These are phyloP conservation scores for Polyporus tsugae DNA, from an alignment of 1,284 basidiomycete species.

Conservation along the genomic window DNA sequence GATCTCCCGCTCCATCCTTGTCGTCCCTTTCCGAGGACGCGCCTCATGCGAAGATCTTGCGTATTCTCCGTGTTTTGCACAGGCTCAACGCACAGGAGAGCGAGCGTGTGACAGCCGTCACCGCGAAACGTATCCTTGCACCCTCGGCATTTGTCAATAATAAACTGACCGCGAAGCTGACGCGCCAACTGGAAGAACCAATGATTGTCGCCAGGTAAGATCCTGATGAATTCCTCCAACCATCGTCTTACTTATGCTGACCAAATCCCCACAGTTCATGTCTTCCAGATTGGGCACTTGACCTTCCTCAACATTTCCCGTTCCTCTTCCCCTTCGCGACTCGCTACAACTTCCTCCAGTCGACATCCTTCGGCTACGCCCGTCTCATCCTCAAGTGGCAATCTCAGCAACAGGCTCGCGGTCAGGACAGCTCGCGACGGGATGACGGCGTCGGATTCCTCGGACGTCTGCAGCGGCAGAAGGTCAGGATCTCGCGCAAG, in stretches of 20 bases:
- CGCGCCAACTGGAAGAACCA: slow-evolving; percentile 96
- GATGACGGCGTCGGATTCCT: slow-evolving; percentile 94
- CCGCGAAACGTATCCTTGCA: slow-evolving; percentile 63
- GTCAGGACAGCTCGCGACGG: slow-evolving; percentile 77
- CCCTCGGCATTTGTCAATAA: slow-evolving; percentile 96
- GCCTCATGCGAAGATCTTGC: slow-evolving; percentile 90
- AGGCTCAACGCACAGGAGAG: slow-evolving; percentile 74
- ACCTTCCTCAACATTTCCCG: slow-evolving; percentile 93
- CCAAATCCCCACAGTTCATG: slow-evolving; percentile 71
- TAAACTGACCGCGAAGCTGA: slow-evolving; percentile 97
- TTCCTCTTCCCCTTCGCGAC: slow-evolving; percentile 99
- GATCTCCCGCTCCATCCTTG: slow-evolving; percentile 68
- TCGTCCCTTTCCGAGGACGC: slow-evolving; percentile 87
- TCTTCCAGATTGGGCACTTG: slow-evolving; percentile 95
- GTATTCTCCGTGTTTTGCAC: slow-evolving; percentile 89
- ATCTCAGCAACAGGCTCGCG: slow-evolving; percentile 74
- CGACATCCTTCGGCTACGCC: slow-evolving; percentile 96
- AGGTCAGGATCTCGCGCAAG: slow-evolving; percentile 95
- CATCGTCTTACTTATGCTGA: background rate
- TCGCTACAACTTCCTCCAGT: slow-evolving; percentile 96
- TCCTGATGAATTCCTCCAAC: background rate
- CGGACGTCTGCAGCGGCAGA: slow-evolving; percentile 92
- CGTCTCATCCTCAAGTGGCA: slow-evolving; percentile 93
- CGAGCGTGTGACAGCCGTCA: slow-evolving; percentile 57
- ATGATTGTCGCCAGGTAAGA: slow-evolving; percentile 96